Evolutionary conservation across 345 rosid genomes (phyloP).

Genomic region (Capsella bursapastoris): DNA sequence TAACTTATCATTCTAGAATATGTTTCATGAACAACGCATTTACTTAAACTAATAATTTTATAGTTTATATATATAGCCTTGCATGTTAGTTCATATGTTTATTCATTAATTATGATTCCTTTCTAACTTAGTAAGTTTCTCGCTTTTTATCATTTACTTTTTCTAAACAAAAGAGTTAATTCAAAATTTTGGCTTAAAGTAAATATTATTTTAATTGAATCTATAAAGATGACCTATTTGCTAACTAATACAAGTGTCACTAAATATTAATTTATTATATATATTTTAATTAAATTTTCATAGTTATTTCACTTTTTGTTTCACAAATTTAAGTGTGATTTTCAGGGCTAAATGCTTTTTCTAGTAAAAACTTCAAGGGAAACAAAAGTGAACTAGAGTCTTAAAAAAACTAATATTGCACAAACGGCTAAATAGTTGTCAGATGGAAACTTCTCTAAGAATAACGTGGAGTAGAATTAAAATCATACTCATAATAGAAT

Average conservation of each 20-base stretch:
- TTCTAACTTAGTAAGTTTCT: neutral
- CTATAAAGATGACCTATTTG: neutral
- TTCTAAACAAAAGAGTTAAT: neutral
- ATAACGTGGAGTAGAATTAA: neutral
- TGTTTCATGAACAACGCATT: neutral
- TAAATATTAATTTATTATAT: neutral
- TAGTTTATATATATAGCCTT: neutral
- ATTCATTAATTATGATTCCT: neutral
- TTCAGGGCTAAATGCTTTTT: neutral
- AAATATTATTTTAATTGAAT: neutral
- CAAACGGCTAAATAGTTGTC: neutral
- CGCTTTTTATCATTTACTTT: neutral
- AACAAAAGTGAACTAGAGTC: neutral
- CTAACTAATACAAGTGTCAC: neutral
- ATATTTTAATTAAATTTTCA: neutral
- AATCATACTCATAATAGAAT: neutral
- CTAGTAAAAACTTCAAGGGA: constrained; percentile 6
- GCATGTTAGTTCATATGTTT: neutral
- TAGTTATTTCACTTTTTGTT: no score
- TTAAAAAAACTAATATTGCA: neutral
- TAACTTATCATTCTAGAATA: neutral
- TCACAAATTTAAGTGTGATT: neutral
- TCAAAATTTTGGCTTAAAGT: neutral
- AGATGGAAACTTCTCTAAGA: constrained; percentile 27
- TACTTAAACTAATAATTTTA: neutral